phyloP scores from a whole-genome alignment of 495 filamentous ascomycete genomes.

The Hyaloscypha bicolor region DNA sequence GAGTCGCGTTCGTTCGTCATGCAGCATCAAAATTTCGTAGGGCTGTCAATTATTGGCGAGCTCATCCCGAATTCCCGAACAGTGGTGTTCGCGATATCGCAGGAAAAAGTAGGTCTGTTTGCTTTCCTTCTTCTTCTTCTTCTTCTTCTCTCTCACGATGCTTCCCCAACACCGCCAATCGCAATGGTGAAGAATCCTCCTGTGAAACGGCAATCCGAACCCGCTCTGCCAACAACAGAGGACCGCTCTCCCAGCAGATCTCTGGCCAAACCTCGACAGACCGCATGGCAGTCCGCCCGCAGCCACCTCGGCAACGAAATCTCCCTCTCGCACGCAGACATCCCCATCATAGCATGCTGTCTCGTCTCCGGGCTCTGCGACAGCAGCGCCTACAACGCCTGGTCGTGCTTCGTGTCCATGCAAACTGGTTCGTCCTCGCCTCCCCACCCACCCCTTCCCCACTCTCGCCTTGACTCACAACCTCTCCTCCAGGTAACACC shows the following conservation, averaged over 20 bases:
- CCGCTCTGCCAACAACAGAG: constrained; percentile 24
- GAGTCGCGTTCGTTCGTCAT: constrained; percentile 1
- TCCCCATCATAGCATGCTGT: constrained; percentile 57
- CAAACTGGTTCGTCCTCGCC: constrained; percentile 48
- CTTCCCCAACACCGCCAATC: background rate
- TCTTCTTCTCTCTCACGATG: constrained; percentile 7
- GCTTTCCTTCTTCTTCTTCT: constrained; percentile 5
- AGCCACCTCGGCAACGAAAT: constrained; percentile 37
- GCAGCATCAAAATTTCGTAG: background rate
- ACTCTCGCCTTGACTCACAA: constrained; percentile 11
- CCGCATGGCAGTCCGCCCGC: background rate
- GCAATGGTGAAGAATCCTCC: constrained; percentile 5
- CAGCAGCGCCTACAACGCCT: constrained; percentile 63
- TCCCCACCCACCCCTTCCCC: background rate
- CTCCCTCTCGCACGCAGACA: constrained; percentile 48
- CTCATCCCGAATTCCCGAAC: constrained; percentile 14
- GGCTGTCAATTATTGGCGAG: background rate
- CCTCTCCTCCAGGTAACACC: constrained; percentile 54
- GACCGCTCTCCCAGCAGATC: constrained; percentile 13
- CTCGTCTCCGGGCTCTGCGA: constrained; percentile 63
- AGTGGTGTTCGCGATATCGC: background rate
- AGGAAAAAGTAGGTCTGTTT: constrained; percentile 4
- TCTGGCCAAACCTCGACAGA: constrained; percentile 3
- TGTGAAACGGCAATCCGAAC: background rate
- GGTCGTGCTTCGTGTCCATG: constrained; percentile 64